phyloP scores from a whole-genome alignment of 345 rosid genomes.

The Clausena lansium region DNA sequence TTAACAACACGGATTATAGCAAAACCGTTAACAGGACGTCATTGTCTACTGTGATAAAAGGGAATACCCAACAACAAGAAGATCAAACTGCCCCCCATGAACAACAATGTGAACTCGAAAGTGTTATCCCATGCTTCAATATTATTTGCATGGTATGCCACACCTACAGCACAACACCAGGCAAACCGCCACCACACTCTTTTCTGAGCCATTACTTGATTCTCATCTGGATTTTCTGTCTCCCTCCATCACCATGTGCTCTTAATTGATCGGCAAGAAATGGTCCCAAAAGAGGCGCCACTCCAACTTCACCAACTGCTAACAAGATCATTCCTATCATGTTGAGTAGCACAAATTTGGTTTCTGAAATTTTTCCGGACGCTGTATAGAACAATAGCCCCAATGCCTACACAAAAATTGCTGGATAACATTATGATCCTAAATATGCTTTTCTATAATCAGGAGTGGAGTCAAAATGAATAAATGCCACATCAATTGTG shows the following conservation, averaged over 20 bases:
- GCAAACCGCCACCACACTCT: not conserved
- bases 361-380: not conserved
- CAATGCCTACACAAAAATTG: not conserved
- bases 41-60: not conserved
- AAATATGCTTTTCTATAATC: no score
- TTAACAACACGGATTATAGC: not conserved
- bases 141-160: not conserved
- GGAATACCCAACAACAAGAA: not conserved
- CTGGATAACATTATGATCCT: not conserved
- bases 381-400: not conserved
- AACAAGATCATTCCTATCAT: not conserved
- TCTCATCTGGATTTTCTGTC: not conserved
- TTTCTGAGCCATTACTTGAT: not conserved
- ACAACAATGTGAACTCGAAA: not conserved
- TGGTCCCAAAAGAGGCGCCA: not conserved
- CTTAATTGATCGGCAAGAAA: not conserved
- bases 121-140: not conserved
- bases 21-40: not conserved
- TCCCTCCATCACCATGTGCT: not conserved
- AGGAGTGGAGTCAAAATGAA: no score
- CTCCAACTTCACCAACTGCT: not conserved
- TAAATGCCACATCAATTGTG: no score
- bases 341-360: not conserved
- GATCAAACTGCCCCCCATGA: not conserved
- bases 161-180: not conserved